Percentiles rank a stretch among this genome's conserved stretches.
phyloP scores from a whole-genome alignment of 176 grass and related monocot genomes.

The Pontederia crassipes region DNA sequence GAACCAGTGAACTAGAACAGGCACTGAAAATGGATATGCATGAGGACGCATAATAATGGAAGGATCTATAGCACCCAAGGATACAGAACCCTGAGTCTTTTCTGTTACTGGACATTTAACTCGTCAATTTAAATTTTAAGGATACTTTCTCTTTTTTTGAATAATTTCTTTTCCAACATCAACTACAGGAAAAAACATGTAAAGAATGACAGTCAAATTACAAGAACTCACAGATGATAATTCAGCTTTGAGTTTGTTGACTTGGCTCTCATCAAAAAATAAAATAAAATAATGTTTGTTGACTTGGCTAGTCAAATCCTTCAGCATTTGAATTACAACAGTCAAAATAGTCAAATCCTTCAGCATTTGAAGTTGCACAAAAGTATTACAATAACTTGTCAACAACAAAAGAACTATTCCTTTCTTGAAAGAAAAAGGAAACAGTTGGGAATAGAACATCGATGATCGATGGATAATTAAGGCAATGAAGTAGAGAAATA shows the following conservation, averaged over 20 bases:
- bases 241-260: too few species aligned
- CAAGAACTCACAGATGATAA: not conserved
- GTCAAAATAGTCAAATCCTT: conserved; percentile 55
- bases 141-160: conserved; percentile 71
- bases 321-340: conserved; percentile 66
- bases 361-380: conserved; percentile 36
- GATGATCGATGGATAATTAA: too few species aligned
- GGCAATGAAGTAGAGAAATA: too few species aligned
- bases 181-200: conserved; percentile 34
- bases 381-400: not conserved
- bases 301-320: conserved; percentile 66
- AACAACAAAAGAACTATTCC: not conserved
- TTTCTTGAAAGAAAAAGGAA: not conserved
- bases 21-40: conserved; percentile 54
- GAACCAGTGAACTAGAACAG: conserved; percentile 40
- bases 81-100: conserved; percentile 41
- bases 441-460: too few species aligned
- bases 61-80: conserved; percentile 68
- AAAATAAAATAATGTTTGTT: conserved; percentile 33
- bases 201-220: conserved; percentile 7
- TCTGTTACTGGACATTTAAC: conserved; percentile 59
- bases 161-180: conserved; percentile 73
- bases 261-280: too few species aligned
- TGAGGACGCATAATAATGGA: conserved; percentile 50
- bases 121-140: conserved; percentile 67